phyloP scores from a whole-genome alignment of 2,329 filamentous ascomycete species.

The Didymella lethalis region DNA sequence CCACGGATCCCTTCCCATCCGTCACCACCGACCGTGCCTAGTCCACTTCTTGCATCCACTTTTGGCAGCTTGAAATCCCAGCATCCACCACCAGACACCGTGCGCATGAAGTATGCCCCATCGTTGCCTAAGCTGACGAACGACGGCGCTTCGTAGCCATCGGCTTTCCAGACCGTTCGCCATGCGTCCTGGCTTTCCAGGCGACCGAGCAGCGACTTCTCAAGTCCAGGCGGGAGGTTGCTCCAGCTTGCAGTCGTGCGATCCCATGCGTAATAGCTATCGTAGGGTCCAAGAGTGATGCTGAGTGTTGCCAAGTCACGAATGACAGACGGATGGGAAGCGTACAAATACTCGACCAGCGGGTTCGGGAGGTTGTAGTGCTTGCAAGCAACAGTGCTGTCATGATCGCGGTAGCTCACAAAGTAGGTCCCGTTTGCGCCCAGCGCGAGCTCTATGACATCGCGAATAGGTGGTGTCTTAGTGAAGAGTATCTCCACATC shows the following conservation, averaged over 20 bases:
- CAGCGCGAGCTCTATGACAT: slow-evolving; percentile 40
- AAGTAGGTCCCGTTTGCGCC: slow-evolving; percentile 39
- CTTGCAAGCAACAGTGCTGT: slow-evolving; percentile 25
- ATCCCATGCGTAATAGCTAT: slow-evolving; percentile 44
- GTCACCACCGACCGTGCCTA: slow-evolving; percentile 23
- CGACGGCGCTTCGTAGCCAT: slow-evolving; percentile 37
- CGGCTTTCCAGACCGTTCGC: slow-evolving; percentile 39
- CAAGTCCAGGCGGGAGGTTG: slow-evolving; percentile 38
- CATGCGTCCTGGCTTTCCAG: slow-evolving; percentile 35
- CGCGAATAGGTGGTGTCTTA: slow-evolving; percentile 38
- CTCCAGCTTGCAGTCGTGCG: slow-evolving; percentile 37
- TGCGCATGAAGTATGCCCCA: slow-evolving; percentile 45
- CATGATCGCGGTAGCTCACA: slow-evolving; percentile 36
- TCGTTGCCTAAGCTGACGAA: slow-evolving; percentile 44
- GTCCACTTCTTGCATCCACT: slow-evolving; percentile 20
- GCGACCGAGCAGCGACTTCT: slow-evolving; percentile 37
- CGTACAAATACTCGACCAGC: slow-evolving; percentile 40
- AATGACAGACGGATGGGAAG: slow-evolving; percentile 34
- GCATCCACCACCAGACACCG: slow-evolving; percentile 41
- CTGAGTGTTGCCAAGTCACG: slow-evolving; percentile 40
- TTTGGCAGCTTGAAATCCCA: slow-evolving; percentile 39
- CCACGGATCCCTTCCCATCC: slow-evolving; percentile 39
- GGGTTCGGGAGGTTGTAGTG: slow-evolving; percentile 47
- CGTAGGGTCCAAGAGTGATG: slow-evolving; percentile 40
- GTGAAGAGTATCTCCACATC: slow-evolving; percentile 43